Evolutionary conservation across 2,329 filamentous ascomycete genomes (phyloP).

Genomic region (Verticillium longisporum): DNA sequence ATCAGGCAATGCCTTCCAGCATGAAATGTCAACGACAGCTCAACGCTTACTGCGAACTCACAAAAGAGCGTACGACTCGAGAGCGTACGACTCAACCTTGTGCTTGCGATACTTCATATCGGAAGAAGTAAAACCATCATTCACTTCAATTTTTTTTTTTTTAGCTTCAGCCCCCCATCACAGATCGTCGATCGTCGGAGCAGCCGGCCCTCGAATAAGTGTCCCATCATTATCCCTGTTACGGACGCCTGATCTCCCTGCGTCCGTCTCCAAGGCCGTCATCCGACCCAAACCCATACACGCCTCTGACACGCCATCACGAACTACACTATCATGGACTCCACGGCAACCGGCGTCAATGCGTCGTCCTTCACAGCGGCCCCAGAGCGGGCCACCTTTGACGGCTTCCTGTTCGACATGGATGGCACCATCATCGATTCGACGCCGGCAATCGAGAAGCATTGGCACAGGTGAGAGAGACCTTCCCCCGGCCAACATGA

Average conservation of each 20-base stretch:
- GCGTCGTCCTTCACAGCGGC: conserved; percentile 10
- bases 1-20: not conserved
- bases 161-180: too few relatives aligned
- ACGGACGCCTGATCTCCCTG: not conserved
- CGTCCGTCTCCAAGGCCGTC: too few relatives aligned
- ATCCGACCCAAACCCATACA: not conserved
- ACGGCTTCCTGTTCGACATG: conserved; percentile 65
- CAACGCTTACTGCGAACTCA: too few relatives aligned
- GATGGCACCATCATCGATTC: conserved; percentile 81
- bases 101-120: not conserved
- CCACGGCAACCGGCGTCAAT: not conserved
- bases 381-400: conserved; percentile 25
- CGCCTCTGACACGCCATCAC: not conserved
- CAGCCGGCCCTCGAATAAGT: not conserved
- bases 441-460: conserved; percentile 67
- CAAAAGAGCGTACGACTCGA: too few relatives aligned
- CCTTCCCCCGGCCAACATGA: not conserved
- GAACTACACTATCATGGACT: conserved; percentile 1
- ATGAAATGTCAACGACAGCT: too few relatives aligned
- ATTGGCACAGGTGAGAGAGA: conserved; percentile 63
- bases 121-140: too few relatives aligned
- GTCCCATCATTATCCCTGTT: not conserved
- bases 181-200: not conserved
- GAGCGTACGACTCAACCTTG: too few relatives aligned
- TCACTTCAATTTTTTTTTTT: too few relatives aligned